Percentiles rank a stretch among this genome's conserved stretches.
These are phyloP conservation scores for Cucumis cinereus DNA, from an alignment of 306 rosid genomes.

Conservation along the genomic window DNA sequence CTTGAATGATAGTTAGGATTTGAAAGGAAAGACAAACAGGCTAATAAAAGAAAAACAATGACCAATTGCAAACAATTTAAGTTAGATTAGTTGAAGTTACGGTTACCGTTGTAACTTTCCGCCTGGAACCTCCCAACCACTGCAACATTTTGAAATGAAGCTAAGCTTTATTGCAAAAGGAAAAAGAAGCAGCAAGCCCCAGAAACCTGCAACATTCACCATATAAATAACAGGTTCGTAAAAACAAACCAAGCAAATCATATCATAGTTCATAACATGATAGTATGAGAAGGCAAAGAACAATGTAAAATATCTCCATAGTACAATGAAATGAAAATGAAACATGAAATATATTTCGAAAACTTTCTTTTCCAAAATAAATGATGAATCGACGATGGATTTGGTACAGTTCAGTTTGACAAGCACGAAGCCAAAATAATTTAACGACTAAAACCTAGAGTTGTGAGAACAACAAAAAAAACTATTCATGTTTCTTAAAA, in stretches of 20 bases:
- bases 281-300: not conserved
- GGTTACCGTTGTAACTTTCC: constrained; percentile 72
- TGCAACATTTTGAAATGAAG: constrained; percentile 50
- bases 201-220: not conserved
- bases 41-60: not conserved
- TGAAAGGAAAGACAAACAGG: not conserved
- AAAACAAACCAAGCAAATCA: not conserved
- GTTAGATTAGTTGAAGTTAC: not conserved
- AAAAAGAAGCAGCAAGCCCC: not conserved
- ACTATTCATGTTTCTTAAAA: not conserved
- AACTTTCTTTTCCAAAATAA: no score
- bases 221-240: no score
- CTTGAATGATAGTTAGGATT: not conserved
- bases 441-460: not conserved
- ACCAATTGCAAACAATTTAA: not conserved
- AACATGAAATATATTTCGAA: no score
- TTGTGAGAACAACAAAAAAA: not conserved
- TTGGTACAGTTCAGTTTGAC: no score
- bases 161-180: not conserved
- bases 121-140: constrained; percentile 98
- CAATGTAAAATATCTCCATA: no score
- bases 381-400: no score
- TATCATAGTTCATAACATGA: not conserved
- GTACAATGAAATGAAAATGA: no score
- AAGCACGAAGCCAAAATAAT: no score